Percentiles rank a stretch among this genome's conserved stretches.
phyloP scores from a whole-genome alignment of 129 eudicot species.

The Arctium minus region DNA sequence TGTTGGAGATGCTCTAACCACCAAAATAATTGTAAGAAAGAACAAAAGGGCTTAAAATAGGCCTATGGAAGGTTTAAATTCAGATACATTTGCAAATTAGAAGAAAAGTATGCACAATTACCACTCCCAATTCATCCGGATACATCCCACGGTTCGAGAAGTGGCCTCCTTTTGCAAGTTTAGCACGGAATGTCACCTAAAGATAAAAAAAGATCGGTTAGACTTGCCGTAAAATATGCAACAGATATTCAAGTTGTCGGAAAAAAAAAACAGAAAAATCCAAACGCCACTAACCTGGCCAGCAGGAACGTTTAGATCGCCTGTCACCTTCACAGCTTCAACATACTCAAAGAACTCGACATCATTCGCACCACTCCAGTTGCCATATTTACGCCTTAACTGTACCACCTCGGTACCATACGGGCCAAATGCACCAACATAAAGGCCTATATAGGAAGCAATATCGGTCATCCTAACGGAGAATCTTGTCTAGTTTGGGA shows the following conservation, averaged over 20 bases:
- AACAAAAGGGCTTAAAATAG: too few relatives aligned
- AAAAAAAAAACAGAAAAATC: background rate
- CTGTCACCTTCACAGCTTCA: conserved; percentile 98
- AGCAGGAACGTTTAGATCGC: conserved; percentile 95
- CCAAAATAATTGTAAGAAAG: too few relatives aligned
- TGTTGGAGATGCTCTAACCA: too few relatives aligned
- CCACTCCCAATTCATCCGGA: conserved; percentile 98
- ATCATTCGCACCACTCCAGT: conserved; percentile 64
- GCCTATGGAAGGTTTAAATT: background rate
- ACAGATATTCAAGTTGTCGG: background rate
- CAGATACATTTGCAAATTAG: background rate
- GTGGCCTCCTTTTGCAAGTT: conserved; percentile 75
- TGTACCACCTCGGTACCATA: conserved; percentile 96
- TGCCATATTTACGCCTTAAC: conserved; percentile 91
- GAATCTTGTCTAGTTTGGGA: background rate
- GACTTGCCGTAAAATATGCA: conserved; percentile 2
- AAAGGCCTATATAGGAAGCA: conserved; percentile 56
- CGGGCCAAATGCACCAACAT: conserved; percentile 98
- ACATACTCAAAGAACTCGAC: conserved; percentile 91
- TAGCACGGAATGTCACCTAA: conserved; percentile 94
- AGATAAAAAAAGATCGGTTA: background rate
- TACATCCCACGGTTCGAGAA: conserved; percentile 69
- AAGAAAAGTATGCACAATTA: conserved; percentile 22
- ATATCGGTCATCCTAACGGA: background rate
- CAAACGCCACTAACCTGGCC: conserved; percentile 68